Conservation (phyloP, 176 grass and related monocot genomes). For the Alopecurus myosuroides region DNA sequence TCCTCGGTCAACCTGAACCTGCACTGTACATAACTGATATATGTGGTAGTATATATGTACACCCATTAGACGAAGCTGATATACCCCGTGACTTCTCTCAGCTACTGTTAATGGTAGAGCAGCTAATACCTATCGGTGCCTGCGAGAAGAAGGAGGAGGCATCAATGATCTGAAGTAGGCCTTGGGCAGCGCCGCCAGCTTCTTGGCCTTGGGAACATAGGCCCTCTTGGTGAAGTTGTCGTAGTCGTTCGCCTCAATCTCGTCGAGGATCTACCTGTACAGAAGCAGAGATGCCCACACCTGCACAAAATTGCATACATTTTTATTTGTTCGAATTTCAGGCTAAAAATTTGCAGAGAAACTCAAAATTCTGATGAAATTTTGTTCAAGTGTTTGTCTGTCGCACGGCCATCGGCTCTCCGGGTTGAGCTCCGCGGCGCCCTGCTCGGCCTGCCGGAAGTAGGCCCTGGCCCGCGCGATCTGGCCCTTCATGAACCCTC, state of each 20-base stretch:
- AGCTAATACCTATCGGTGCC: neutral
- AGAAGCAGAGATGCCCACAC: too few relatives aligned
- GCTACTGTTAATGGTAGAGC: conserved; percentile 8
- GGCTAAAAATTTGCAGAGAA: too few relatives aligned
- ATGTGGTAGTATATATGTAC: neutral
- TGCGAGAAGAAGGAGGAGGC: conserved; percentile 51
- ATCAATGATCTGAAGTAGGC: too few relatives aligned
- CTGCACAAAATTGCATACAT: too few relatives aligned
- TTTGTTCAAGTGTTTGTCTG: conserved; percentile 76
- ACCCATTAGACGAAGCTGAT: neutral
- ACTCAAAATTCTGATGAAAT: too few relatives aligned
- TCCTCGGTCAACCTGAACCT: too few relatives aligned
- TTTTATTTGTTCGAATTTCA: too few relatives aligned
- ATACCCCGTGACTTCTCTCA: too few relatives aligned
- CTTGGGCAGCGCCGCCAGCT: conserved; percentile 66
- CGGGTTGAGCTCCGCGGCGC: conserved; percentile 65
- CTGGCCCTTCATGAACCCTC: conserved; percentile 71
- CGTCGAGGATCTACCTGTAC: too few relatives aligned
- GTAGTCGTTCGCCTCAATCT: too few relatives aligned
- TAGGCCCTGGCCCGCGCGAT: conserved; percentile 64
- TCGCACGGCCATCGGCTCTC: conserved; percentile 88
- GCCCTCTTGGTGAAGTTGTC: too few relatives aligned
- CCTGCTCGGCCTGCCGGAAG: conserved; percentile 70
- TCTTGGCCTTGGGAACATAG: conserved; percentile 85
- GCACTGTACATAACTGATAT: neutral